phyloP scores from a whole-genome alignment of 2,329 filamentous ascomycete genomes.

The Sclerotiophoma versabilis region DNA sequence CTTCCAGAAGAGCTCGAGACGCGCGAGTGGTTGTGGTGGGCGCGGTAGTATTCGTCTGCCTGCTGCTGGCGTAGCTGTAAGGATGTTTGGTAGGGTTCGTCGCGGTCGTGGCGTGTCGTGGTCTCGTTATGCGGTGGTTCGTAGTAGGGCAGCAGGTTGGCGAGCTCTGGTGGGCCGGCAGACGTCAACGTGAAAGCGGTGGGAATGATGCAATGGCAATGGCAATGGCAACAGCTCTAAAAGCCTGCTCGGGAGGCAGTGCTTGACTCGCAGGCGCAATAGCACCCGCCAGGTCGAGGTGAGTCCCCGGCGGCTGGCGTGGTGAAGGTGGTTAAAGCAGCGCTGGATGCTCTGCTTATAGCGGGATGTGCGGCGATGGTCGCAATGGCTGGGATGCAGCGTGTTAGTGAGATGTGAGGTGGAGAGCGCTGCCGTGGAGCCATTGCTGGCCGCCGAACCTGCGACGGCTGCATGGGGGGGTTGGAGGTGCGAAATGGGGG shows the following conservation, averaged over 20 bases:
- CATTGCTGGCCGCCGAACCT: constrained; percentile 26
- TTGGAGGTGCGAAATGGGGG: constrained; percentile 29
- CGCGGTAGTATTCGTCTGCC: constrained; percentile 44
- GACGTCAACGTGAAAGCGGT: constrained; percentile 38
- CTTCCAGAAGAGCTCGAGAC: constrained; percentile 62
- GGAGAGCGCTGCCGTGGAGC: constrained; percentile 32
- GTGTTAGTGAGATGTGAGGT: constrained; percentile 29
- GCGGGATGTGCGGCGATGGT: constrained; percentile 20
- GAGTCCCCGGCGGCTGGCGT: constrained; percentile 26
- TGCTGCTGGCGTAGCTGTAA: constrained; percentile 54
- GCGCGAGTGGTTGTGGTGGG: constrained; percentile 51
- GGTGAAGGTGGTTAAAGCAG: constrained; percentile 17
- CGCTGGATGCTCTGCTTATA: constrained; percentile 25
- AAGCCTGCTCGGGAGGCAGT: constrained; percentile 16
- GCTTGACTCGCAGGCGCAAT: constrained; percentile 29
- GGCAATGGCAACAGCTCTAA: background rate
- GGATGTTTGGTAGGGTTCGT: constrained; percentile 47
- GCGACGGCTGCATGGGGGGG: constrained; percentile 20
- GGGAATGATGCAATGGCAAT: constrained; percentile 1
- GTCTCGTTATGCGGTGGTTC: constrained; percentile 46
- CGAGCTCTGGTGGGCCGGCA: constrained; percentile 31
- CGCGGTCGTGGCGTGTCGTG: constrained; percentile 44
- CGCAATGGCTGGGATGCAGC: constrained; percentile 31
- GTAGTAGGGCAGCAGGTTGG: constrained; percentile 38
- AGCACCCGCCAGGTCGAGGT: constrained; percentile 29